These are phyloP conservation scores for Rhododendron henanense DNA, from an alignment of 148 eudicot genomes.

Conservation along the genomic window DNA sequence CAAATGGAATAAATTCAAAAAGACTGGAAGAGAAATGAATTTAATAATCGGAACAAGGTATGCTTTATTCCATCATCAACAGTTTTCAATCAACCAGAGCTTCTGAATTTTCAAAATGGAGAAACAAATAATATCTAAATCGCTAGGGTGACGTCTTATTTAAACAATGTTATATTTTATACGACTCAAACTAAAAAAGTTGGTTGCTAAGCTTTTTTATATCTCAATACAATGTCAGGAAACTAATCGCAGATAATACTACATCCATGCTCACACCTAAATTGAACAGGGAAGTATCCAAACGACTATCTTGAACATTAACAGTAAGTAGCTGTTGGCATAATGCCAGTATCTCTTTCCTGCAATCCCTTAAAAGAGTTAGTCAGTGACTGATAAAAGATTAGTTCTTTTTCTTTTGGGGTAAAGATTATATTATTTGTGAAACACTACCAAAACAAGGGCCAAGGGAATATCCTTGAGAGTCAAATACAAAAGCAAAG, in stretches of 20 bases:
- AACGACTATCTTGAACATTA: background rate
- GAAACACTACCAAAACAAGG: background rate
- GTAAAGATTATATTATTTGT: background rate
- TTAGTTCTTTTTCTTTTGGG: background rate
- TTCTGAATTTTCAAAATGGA: background rate
- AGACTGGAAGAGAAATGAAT: background rate
- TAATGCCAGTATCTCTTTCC: background rate
- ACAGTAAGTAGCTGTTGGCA: background rate
- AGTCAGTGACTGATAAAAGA: too few relatives aligned
- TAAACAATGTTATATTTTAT: background rate
- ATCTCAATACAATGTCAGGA: background rate
- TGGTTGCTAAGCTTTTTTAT: background rate
- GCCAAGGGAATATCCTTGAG: background rate
- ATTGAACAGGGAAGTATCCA: background rate
- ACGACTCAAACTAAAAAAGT: background rate
- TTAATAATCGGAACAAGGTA: background rate
- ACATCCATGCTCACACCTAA: background rate
- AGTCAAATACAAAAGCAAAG: background rate
- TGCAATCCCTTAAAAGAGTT: background rate
- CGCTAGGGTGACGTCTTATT: background rate
- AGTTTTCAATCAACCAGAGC: background rate
- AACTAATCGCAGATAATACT: background rate
- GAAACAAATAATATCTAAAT: background rate
- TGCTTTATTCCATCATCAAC: slow-evolving; percentile 1
- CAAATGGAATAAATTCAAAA: background rate